These are phyloP conservation scores for Arthrobotrys sphaeroides DNA, from an alignment of 2,329 filamentous ascomycete genomes.

Conservation along the genomic window DNA sequence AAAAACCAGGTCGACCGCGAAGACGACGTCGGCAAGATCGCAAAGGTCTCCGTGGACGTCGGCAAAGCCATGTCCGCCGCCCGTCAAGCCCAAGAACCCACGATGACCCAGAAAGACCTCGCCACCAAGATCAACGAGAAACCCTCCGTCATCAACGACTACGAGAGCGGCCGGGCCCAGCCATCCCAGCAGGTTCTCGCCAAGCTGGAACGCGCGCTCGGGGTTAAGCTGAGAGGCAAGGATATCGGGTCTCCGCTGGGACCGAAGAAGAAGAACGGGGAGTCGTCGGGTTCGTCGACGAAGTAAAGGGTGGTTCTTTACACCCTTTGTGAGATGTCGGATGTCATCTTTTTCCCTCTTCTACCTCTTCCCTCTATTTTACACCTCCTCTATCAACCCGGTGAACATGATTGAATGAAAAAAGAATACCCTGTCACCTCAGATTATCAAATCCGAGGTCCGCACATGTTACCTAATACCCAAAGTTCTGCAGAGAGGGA, in stretches of 20 bases:
- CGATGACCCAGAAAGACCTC: conserved; percentile 91
- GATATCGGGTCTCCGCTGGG: conserved; percentile 86
- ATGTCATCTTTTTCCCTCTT: background rate
- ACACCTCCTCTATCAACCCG: too few species aligned
- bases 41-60: conserved; percentile 83
- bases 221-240: conserved; percentile 83
- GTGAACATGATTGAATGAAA: too few species aligned
- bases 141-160: conserved; percentile 78
- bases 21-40: conserved; percentile 97
- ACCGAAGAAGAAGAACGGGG: conserved; percentile 76
- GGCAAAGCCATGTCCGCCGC: conserved; percentile 83
- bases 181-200: conserved; percentile 85
- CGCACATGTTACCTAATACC: too few species aligned
- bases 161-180: conserved; percentile 80
- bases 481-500: too few species aligned
- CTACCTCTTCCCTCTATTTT: background rate
- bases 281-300: conserved; percentile 30
- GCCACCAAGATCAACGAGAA: conserved; percentile 92
- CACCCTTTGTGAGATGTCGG: background rate
- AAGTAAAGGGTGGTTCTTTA: background rate
- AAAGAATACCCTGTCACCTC: too few species aligned
- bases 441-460: too few species aligned
- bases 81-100: conserved; percentile 83
- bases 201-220: conserved; percentile 83
- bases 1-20: conserved; percentile 84